phyloP scores from a whole-genome alignment of 1,139 yeast genomes.

The Sugiyamaella paludigena region DNA sequence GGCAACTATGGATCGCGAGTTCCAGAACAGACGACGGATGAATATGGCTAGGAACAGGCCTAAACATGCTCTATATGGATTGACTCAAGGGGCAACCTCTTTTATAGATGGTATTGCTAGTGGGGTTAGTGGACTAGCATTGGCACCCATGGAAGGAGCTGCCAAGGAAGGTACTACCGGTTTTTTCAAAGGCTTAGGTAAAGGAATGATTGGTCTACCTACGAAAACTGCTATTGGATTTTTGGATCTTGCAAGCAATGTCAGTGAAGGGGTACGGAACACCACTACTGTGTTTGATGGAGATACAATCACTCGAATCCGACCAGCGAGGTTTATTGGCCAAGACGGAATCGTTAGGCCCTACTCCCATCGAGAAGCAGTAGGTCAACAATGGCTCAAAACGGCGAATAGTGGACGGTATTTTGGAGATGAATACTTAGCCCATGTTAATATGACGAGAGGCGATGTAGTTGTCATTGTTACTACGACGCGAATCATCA shows the following conservation, averaged over 20 bases:
- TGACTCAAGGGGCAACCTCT: conserved; percentile 85
- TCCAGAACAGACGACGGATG: conserved; percentile 70
- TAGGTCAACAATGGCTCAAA: conserved; percentile 92
- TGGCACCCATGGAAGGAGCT: conserved; percentile 90
- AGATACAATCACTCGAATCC: conserved; percentile 72
- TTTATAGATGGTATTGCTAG: conserved; percentile 82
- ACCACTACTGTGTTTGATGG: conserved; percentile 90
- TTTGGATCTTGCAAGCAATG: conserved; percentile 87
- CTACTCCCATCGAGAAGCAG: conserved; percentile 79
- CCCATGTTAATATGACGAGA: conserved; percentile 81
- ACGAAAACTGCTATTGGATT: conserved; percentile 96
- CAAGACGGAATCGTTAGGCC: conserved; percentile 70
- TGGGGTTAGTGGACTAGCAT: conserved; percentile 87
- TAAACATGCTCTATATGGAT: conserved; percentile 83
- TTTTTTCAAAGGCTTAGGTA: conserved; percentile 89
- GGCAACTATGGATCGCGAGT: conserved; percentile 81
- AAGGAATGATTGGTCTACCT: conserved; percentile 91
- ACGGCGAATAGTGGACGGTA: conserved; percentile 76
- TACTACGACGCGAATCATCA: conserved; percentile 66
- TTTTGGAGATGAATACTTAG: conserved; percentile 71
- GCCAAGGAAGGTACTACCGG: conserved; percentile 82
- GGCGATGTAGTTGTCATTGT: conserved; percentile 69
- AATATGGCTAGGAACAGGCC: conserved; percentile 76
- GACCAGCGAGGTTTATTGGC: conserved; percentile 76
- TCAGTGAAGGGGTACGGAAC: conserved; percentile 90